Base-by-base conservation (phyloP, 805 yeast genomes). In the Ascoidea rubescens region DNA sequence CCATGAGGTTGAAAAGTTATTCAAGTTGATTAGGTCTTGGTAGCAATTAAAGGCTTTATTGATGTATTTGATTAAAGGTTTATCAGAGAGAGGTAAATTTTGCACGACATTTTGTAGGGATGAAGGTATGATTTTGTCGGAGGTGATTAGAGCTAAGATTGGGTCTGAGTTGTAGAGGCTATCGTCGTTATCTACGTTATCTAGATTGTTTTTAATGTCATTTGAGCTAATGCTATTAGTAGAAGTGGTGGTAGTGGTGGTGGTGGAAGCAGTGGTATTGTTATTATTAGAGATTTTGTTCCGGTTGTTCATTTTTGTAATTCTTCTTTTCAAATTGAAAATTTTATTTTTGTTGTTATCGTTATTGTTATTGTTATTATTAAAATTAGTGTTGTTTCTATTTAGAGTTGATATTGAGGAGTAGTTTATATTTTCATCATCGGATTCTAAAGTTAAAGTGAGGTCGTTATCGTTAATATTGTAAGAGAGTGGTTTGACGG, bases 41-140 rank as follows among this genome's bases (percentile, higher is more conserved):
- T 43, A 50, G 4, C 52, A 53, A 14, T 31, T 42, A 46, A 47
- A 48, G 4, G 56, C 56, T 37, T 52, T 55, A 45, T 55, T 54
- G 7, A 55, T 54, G 28, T 52, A 55, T 43, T 54, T 55, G 45
- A 55, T 47, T 16, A 55, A 43, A 10, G 58, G 56, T 43, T 55
- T 52, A 46, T 55, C 58, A 14, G 53, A 48, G 4, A 55, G 44
- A 10, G 58, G 58, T 17, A 55, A 46, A 30, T 47, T 52, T 44
- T 54, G 31, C 7, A 55, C 31, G 16, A 52, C 56, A 10, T 52
- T 30, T 5, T 49, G 52, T 10, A 55, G 46, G 5, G 54, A 50
- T n/a, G 48, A 44, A 7, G 54, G 45, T 4, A 51, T 21, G 14
- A 55, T 52, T 8, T 49, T 31, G 2, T 55, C 57, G 4, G 46